Evolutionary conservation across 208 protist genomes (phyloP).

Genomic region (Acanthamoeba sp.): DNA sequence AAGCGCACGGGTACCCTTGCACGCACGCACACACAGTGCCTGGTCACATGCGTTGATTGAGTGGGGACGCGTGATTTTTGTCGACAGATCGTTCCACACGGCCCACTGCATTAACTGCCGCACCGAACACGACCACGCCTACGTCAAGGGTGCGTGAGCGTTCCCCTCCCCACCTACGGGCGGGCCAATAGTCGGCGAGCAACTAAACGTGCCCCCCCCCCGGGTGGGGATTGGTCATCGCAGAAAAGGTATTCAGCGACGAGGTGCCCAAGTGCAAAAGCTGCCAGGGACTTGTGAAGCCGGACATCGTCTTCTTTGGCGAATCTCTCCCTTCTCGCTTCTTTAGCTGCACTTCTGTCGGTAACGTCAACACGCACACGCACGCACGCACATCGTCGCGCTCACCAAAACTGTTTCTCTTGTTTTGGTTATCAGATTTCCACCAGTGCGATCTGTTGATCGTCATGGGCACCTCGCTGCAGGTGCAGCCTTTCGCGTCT

Average conservation of each 20-base stretch:
- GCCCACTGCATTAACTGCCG: slow-evolving; percentile 78
- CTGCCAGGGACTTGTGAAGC: slow-evolving; percentile 83
- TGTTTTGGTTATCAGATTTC: too few relatives aligned
- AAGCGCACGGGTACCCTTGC: slow-evolving; percentile 79
- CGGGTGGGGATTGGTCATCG: too few relatives aligned
- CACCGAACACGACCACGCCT: slow-evolving; percentile 35
- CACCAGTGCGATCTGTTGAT: slow-evolving; percentile 83
- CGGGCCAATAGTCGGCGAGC: too few relatives aligned
- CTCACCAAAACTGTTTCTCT: too few relatives aligned
- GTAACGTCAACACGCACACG: background rate
- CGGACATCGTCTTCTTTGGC: slow-evolving; percentile 88
- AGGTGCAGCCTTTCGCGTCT: slow-evolving; percentile 86
- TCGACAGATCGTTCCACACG: slow-evolving; percentile 54
- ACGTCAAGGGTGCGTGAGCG: slow-evolving; percentile 64
- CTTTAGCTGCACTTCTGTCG: background rate
- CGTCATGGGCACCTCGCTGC: slow-evolving; percentile 87
- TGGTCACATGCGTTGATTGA: too few relatives aligned
- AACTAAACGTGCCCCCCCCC: too few relatives aligned
- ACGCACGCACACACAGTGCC: background rate
- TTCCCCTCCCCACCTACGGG: too few relatives aligned
- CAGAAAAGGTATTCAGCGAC: slow-evolving; percentile 74
- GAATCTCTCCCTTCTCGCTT: slow-evolving; percentile 82
- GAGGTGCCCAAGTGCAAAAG: slow-evolving; percentile 72
- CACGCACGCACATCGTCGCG: background rate
- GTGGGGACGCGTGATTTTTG: too few relatives aligned